Base-by-base conservation (phyloP, 805 yeast species). In the Lachancea thermotolerans region DNA sequence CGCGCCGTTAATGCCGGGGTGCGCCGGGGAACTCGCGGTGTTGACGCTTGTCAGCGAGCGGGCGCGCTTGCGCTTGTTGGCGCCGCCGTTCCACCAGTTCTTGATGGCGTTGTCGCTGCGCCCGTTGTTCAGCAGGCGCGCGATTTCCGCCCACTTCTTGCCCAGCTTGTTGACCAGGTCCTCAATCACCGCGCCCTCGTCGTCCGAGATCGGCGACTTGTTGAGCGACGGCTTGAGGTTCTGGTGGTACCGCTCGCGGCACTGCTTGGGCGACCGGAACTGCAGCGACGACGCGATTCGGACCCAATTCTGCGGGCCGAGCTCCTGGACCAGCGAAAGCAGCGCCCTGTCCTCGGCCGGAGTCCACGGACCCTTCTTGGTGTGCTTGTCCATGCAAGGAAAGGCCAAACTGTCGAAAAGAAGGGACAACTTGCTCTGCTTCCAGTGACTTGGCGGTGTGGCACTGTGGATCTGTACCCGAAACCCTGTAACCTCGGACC, bases 81-180 rank as follows among this genome's bases (percentile, higher is more conserved):
- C 91, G 8, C 95, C 95, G 3, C 96, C 95, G 59, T 87, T 87
- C 96, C 96, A 88, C 96, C 96, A 89, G 66, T 89, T 89, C 61
- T 52, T 52, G 12, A 52, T 44, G 16, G 52, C 49, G 33, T 52
- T 88, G 64, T 88, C 96, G n/a, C 84, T 75, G 43, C 96, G 71
- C 2, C 96, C 95, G 50, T 85, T 82, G 16, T 48, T 46, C 47
- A 88, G 68, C 64, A 87, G 95, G 42, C 95, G 75, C 14, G 95
- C 87, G 38, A 88, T 89, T 58, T 86, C 95, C 0, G 96, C 96
- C 96, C 96, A 88, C 55, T 85, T 75, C 63, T 88, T 87, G 38
- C 96, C 96, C 60, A 85, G 78, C 52, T 79, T 76, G 10, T 71
- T 75, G 35, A 89, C 96, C 45, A 89, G 72, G 51, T 79, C 79